These are phyloP conservation scores for Arabis alpina DNA, from an alignment of 345 rosid species.

Conservation along the genomic window DNA sequence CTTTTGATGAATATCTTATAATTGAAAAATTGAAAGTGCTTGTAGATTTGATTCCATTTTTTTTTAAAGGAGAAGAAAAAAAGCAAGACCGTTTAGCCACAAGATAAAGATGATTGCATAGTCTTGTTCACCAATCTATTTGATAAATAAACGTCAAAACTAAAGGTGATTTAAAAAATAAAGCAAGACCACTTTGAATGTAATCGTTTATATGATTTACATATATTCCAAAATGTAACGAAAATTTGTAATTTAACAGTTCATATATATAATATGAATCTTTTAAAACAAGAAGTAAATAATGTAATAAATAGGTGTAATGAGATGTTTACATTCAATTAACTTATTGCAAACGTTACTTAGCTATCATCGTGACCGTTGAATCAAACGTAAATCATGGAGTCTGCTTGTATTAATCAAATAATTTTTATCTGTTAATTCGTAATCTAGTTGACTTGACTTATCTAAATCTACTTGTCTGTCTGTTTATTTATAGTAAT, in stretches of 20 bases:
- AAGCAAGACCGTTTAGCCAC: conserved; percentile 46
- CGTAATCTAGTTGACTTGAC: conserved; percentile 37
- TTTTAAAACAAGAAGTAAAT: background rate
- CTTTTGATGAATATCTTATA: conserved; percentile 43
- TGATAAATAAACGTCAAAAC: conserved; percentile 36
- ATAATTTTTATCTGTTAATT: conserved; percentile 29
- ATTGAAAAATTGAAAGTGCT: conserved; percentile 29
- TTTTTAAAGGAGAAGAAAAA: background rate
- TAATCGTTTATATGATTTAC: conserved; percentile 29
- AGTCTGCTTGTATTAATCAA: conserved; percentile 22
- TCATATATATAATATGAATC: too few relatives aligned
- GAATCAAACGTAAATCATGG: conserved; percentile 37
- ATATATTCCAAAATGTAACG: conserved; percentile 20
- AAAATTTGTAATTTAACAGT: background rate
- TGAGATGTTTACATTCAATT: conserved; percentile 39
- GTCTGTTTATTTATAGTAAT: background rate
- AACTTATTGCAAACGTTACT: conserved; percentile 33
- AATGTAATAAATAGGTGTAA: conserved; percentile 10
- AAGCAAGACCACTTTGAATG: conserved; percentile 39
- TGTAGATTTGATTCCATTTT: conserved; percentile 36
- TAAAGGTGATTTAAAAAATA: conserved; percentile 12
- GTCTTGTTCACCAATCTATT: conserved; percentile 40
- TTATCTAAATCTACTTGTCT: conserved; percentile 22
- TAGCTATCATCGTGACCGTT: conserved; percentile 32
- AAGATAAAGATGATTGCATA: conserved; percentile 37